A percentile compares a stretch with the other conserved stretches of the same genome.
phyloP scores from a whole-genome alignment of 106 monocot genomes.

The Chionographis japonica region DNA sequence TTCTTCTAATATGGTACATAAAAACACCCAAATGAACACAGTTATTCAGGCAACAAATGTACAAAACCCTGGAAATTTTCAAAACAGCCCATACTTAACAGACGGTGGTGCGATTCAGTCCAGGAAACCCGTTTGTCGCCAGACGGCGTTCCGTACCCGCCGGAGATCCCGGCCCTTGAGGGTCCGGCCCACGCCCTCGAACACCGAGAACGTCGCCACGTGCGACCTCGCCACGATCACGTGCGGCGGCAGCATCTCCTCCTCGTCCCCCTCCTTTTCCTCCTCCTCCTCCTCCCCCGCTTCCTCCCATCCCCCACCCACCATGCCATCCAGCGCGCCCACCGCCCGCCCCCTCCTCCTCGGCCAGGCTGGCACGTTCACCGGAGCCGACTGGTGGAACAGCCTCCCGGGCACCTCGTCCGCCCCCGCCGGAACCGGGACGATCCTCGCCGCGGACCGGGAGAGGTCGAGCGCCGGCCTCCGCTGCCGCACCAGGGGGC shows the following conservation, averaged over 20 bases:
- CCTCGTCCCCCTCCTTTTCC: slow-evolving; percentile 38
- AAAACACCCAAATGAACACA: no score
- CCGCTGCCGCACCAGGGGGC: slow-evolving; percentile 3
- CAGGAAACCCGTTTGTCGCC: slow-evolving; percentile 68
- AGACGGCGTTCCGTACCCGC: slow-evolving; percentile 69
- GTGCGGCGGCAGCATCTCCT: slow-evolving; percentile 81
- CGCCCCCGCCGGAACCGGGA: slow-evolving; percentile 19
- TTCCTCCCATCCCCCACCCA: slow-evolving; percentile 2
- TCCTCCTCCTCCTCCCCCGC: slow-evolving; percentile 9
- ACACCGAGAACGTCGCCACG: slow-evolving; percentile 59
- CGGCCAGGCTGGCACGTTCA: slow-evolving; percentile 66
- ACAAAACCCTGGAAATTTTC: no score
- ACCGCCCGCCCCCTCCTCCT: slow-evolving; percentile 6
- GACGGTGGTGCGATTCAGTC: slow-evolving; percentile 12
- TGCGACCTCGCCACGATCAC: slow-evolving; percentile 70
- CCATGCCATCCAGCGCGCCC: no score
- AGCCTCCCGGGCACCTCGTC: slow-evolving; percentile 6
- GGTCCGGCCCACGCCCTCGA: slow-evolving; percentile 80
- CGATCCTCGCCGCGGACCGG: slow-evolving; percentile 7
- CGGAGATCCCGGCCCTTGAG: slow-evolving; percentile 88
- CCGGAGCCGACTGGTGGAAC: slow-evolving; percentile 50
- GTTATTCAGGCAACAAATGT: no score
- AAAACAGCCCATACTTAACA: no score
- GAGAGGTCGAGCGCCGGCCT: slow-evolving; percentile 1
- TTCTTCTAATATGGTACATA: no score